Evolutionary conservation across 1,284 basidiomycete species (phyloP), one percentile per base, ranked within the genome.

Genomic region (Coniophora puteana): DNA sequence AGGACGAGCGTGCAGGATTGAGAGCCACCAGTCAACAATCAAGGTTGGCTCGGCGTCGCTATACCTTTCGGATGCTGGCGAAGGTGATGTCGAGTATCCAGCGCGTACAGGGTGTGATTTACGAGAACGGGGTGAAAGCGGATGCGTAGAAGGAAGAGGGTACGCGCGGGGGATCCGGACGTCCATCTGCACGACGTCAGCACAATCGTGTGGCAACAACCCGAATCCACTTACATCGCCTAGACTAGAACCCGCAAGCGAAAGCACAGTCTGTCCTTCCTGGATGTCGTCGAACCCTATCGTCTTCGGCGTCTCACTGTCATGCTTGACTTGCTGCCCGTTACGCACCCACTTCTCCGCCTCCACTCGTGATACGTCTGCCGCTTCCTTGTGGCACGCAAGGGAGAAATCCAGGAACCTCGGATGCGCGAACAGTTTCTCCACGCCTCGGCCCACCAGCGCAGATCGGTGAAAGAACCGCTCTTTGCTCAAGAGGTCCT

Each of bases 401-500:
- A 38, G 45, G 1, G 54, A 53, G n/a, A 78, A 61, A 37, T 80
- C 76, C 23, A 69, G 54, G 39, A 76, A 70, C 14, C 78, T 54
- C 2, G 76, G 78, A 48, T 78, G 69, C 2, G 52, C 54, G 3
- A 71, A 50, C 14, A 59, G 52, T 3, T 49, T 44, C 8, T 50
- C 51, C 1, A 64, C 54, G 49, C 74, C 69, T 24, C 55, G 52
- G 48, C 66, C 66, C 27, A 74, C 55, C 35, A 61, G 49, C 16
- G 50, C 51, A 22, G 61, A 66, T 4, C 78, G 69, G 26, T 69
- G 52, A 34, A 74, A 47, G 54, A 82, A 80, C 4, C 74, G 66
- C 8, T 55, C 50, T 7, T 50, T 59, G 1, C 72, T 67, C 28
- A 83, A 59, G 16, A 80, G 55, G 3, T 63, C 50, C 4, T 53